Base-by-base conservation (phyloP, 805 yeast genomes). In the Monosporozyma solicola region DNA sequence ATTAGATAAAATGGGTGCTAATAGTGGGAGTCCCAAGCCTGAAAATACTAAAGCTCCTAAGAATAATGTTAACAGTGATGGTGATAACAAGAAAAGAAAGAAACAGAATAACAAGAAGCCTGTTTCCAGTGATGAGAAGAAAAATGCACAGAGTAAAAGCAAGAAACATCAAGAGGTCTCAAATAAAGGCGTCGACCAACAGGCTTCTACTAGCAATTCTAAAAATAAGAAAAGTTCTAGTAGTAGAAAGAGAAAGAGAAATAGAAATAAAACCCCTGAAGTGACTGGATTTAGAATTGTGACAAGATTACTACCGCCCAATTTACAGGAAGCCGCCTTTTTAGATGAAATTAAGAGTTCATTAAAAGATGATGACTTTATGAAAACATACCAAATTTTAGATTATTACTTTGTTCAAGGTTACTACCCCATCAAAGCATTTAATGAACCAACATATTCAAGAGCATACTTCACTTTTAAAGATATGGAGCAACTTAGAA, bases 291-390 rank as follows among this genome's bases (percentile, higher is more conserved):
- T 54, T 29, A 72, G 66, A 54, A 52, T 73, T 5, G 71, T 72
- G 9, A 41, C 77, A 5, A 67, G 82, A 44, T 56, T 70, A n/a
- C 60, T 78, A 41, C 82, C 82, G 11, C 78, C 81, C 2, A 60
- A 64, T 49, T 58, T 72, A 51, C 63, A 66, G 1, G 68, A 69
- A 52, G 64, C 59, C 9, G 69, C 68, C 52, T 75, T 74, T 56
- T 55, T 59, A 45, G 13, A n/a, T 3, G 39, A 47, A 11, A 33
- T 50, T 16, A 44, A 31, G n/a, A 13, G 43, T 3, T 15, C 27
- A 6, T 41, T 49, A 15, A 10, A 43, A 5, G 49, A 47, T 31
- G 51, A 39, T 20, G 24, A 49, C 15, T 61, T 60, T 39, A 56
- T 52, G n/a, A 57, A 60, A 31, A 55, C 62, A 32, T 67, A 67